Evolutionary conservation across 371 early-diverging fungal species (phyloP).

Genomic region (Mucor indicus): DNA sequence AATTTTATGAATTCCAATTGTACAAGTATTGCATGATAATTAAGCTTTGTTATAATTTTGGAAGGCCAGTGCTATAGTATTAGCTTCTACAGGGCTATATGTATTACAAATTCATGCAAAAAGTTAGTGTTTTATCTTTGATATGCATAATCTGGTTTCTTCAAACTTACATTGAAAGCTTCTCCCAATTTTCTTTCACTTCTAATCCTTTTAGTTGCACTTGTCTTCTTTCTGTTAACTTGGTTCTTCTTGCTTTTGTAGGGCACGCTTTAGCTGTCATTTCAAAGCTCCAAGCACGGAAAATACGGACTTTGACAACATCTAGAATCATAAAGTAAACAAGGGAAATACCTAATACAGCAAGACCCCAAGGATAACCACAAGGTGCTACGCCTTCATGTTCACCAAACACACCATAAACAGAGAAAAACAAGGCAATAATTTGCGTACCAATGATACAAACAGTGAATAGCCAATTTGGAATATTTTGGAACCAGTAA

Average conservation of each 20-base stretch:
- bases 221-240: slow-evolving; percentile 55
- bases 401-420: slow-evolving; percentile 68
- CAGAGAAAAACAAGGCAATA: slow-evolving; percentile 84
- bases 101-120: too few relatives aligned
- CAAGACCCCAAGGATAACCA: slow-evolving; percentile 58
- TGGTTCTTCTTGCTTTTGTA: slow-evolving; percentile 52
- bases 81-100: too few relatives aligned
- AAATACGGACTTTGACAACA: slow-evolving; percentile 78
- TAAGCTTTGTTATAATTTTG: too few relatives aligned
- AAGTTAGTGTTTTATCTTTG: too few relatives aligned
- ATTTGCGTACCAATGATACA: slow-evolving; percentile 90
- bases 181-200: slow-evolving; percentile 20
- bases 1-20: too few relatives aligned
- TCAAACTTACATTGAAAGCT: slow-evolving; percentile 22
- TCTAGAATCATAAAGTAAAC: slow-evolving; percentile 78
- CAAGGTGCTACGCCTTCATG: slow-evolving; percentile 49
- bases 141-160: too few relatives aligned
- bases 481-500: slow-evolving; percentile 84
- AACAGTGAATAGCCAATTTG: slow-evolving; percentile 73
- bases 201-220: slow-evolving; percentile 27
- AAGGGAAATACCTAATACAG: slow-evolving; percentile 69
- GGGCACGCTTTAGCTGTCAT: slow-evolving; percentile 71
- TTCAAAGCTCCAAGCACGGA: slow-evolving; percentile 69
- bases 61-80: too few relatives aligned
- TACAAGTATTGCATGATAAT: too few relatives aligned